Evolutionary conservation across 257 asterid genomes (phyloP).

Genomic region (Solanum paucissectum): DNA sequence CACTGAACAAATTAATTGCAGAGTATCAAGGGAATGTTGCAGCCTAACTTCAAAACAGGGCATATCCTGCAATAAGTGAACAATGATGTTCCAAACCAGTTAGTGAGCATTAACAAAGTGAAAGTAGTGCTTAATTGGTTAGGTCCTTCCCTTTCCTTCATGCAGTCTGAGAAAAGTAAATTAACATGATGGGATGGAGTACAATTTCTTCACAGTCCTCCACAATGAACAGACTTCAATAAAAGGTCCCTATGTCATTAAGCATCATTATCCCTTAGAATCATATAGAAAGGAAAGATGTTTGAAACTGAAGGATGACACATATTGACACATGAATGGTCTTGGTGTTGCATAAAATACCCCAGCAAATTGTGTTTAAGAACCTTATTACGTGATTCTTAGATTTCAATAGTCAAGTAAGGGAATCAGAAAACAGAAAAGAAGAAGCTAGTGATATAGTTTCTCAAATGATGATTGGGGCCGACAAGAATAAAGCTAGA

Average conservation of each 20-base stretch:
- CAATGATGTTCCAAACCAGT: background rate
- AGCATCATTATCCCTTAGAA: background rate
- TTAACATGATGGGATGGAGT: background rate
- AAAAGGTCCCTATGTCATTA: background rate
- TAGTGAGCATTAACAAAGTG: background rate
- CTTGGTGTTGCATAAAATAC: background rate
- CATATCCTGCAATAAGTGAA: slow-evolving; percentile 43
- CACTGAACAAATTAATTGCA: slow-evolving; percentile 48
- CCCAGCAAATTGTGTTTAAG: background rate
- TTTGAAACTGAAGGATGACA: background rate
- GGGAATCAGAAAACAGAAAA: background rate
- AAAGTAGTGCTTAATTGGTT: background rate
- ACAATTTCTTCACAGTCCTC: background rate
- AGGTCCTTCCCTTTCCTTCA: background rate
- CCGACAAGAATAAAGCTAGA: background rate
- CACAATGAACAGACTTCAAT: background rate
- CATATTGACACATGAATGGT: background rate
- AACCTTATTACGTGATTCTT: background rate
- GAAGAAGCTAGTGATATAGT: background rate
- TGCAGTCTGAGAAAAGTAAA: background rate
- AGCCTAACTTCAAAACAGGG: slow-evolving; percentile 28
- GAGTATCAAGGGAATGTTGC: slow-evolving; percentile 39
- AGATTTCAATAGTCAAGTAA: background rate
- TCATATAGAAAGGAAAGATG: background rate
- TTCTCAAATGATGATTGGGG: background rate